phyloP scores from a whole-genome alignment of 2,329 filamentous ascomycete genomes.

The Paecilomyces sp. region DNA sequence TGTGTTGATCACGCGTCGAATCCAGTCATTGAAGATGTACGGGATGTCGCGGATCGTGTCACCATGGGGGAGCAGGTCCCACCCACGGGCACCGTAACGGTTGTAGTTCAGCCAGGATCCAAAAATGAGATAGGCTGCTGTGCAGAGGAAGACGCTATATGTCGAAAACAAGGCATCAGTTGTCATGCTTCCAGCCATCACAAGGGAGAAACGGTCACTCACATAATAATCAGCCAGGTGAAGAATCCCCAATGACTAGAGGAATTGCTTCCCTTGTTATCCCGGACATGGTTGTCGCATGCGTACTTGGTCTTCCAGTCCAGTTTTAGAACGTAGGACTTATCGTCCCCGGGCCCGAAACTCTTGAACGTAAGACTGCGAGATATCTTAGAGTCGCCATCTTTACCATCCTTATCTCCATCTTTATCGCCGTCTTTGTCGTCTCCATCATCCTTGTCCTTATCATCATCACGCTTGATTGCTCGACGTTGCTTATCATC shows the following conservation, averaged over 20 bases:
- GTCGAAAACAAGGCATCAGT: not conserved
- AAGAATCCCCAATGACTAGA: slow-evolving; percentile 82
- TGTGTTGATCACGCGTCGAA: slow-evolving; percentile 69
- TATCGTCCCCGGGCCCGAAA: slow-evolving; percentile 56
- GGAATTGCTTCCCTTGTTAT: slow-evolving; percentile 36
- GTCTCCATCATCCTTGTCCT: slow-evolving; percentile 16
- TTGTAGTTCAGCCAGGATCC: slow-evolving; percentile 99
- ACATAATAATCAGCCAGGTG: slow-evolving; percentile 95
- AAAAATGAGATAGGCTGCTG: slow-evolving; percentile 89
- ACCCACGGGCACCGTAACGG: slow-evolving; percentile 87
- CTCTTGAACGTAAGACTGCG: slow-evolving; percentile 69
- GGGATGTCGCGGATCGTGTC: slow-evolving; percentile 89
- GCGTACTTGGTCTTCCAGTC: slow-evolving; percentile 85
- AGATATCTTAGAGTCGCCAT: slow-evolving; percentile 24
- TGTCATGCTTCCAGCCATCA: not conserved
- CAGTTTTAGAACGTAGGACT: slow-evolving; percentile 60
- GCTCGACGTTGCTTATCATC: slow-evolving; percentile 15
- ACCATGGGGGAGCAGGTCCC: slow-evolving; percentile 88
- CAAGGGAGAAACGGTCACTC: slow-evolving; percentile 36
- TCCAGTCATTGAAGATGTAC: slow-evolving; percentile 86
- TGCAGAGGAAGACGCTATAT: slow-evolving; percentile 70
- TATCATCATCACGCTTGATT: slow-evolving; percentile 15
- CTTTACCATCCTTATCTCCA: slow-evolving; percentile 13
- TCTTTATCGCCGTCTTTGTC: slow-evolving; percentile 16
- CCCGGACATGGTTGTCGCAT: slow-evolving; percentile 56